Evolutionary conservation across 345 rosid species (phyloP), one percentile per base, ranked within the genome.

Genomic region (Lepidium africanum): DNA sequence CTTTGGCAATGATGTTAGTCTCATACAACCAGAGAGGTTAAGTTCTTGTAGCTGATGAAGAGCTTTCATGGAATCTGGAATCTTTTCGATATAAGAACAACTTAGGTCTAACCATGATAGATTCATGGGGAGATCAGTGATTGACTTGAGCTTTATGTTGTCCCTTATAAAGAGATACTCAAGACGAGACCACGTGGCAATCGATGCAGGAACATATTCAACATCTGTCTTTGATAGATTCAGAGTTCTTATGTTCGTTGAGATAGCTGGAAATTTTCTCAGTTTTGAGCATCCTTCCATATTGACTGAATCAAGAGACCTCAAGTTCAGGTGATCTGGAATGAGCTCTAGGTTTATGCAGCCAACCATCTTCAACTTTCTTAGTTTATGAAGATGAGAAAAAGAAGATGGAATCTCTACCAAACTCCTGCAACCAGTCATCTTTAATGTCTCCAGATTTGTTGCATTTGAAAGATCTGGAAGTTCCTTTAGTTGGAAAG

Each of bases 381-480:
- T 38, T 0, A 78, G 68, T 30, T 64, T 59, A 5, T 59, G 30
- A 39, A 63, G 72, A 13, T 62, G 4, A 43, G 9, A 3, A 21
- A 63, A 6, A 0, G 63, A 62, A 1, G 54, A 63, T 1, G 58
- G 64, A 55, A 68, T 32, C 38, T 51, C 53, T 15, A 4, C 30
- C 51, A 75, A 48, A 21, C 35, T 56, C 25, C 6, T 9, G 61
- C 83, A 79, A 0, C 12, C 12, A 11, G 8, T 4, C n/a, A 80
- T 21, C 2, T 15, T 0, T 16, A 76, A 2, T 5, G 6, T 30
- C 32, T 56, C 72, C 40, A 80, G 37, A 12, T 42, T 70, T 16
- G 27, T 14, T 2, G 73, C 73, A 11, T 16, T 1, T 35, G 78
- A 72, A 9, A 69, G 46, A 40, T 76, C 46, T 7, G 73, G 63